These are phyloP conservation scores for Phoma sp. DNA, from an alignment of 2,329 filamentous ascomycete genomes.

Conservation along the genomic window DNA sequence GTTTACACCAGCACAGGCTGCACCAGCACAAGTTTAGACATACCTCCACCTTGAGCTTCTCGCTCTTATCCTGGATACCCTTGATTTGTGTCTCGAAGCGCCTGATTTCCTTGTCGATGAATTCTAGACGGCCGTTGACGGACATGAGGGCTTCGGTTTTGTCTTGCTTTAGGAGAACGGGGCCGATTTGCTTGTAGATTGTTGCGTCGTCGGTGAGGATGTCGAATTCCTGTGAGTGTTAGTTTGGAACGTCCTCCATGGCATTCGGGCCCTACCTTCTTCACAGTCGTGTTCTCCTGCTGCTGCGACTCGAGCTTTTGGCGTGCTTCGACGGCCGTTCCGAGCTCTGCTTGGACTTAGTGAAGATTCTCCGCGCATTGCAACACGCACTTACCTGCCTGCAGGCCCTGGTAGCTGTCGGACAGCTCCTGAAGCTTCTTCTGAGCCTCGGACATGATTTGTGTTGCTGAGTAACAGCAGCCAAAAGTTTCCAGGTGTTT, in stretches of 20 bases:
- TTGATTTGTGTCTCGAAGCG: slow-evolving; percentile 72
- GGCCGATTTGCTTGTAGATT: slow-evolving; percentile 96
- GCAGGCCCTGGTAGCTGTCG: slow-evolving; percentile 86
- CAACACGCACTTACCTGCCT: slow-evolving; percentile 67
- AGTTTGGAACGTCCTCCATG: no score
- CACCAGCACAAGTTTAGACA: neutral
- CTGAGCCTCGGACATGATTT: slow-evolving; percentile 65
- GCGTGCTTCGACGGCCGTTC: slow-evolving; percentile 75
- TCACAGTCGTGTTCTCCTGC: slow-evolving; percentile 89
- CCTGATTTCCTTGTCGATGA: slow-evolving; percentile 89
- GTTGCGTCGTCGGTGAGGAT: slow-evolving; percentile 79
- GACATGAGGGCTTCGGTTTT: slow-evolving; percentile 88
- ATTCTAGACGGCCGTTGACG: slow-evolving; percentile 88
- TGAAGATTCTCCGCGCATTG: neutral
- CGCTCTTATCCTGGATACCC: slow-evolving; percentile 69
- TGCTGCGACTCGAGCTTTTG: slow-evolving; percentile 94
- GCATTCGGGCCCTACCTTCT: slow-evolving; percentile 65
- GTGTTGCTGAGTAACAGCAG: slow-evolving; percentile 36
- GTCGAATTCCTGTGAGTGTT: slow-evolving; percentile 86
- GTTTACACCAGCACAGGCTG: no score
- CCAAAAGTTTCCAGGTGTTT: slow-evolving; percentile 25
- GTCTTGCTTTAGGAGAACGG: slow-evolving; percentile 93
- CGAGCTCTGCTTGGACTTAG: slow-evolving; percentile 70
- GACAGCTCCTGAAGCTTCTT: slow-evolving; percentile 81
- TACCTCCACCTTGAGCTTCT: slow-evolving; percentile 71